Conservation (phyloP, 129 eudicot genomes). For the Artemisia tridentata region DNA sequence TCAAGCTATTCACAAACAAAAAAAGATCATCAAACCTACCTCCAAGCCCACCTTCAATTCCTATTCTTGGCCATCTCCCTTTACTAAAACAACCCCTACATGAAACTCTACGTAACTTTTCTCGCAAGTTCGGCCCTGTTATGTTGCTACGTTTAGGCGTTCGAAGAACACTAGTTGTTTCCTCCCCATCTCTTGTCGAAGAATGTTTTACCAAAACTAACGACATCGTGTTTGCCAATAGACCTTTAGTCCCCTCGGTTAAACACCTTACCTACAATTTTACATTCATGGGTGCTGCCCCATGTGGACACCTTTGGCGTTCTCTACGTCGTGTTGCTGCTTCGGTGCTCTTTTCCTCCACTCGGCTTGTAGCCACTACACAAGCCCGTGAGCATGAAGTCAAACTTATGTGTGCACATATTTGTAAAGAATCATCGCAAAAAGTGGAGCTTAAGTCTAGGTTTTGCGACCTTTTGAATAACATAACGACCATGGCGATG, state of each 20-base stretch:
- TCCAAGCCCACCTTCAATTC: no score
- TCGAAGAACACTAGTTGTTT: conserved; percentile 30
- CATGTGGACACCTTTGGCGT: conserved; percentile 29
- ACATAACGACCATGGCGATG: no score
- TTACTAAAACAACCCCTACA: conserved; percentile 4
- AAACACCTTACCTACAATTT: no score
- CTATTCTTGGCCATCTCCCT: no score
- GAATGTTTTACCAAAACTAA: conserved; percentile 47
- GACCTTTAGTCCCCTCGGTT: conserved; percentile 29
- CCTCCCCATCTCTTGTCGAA: conserved; percentile 39
- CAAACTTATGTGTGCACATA: conserved; percentile 3
- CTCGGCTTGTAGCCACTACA: background rate
- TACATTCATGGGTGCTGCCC: no score
- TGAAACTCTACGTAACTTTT: no score
- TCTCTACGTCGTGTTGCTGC: conserved; percentile 28
- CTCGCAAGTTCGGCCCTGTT: conserved; percentile 38
- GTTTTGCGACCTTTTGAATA: background rate
- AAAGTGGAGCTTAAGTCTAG: conserved; percentile 25
- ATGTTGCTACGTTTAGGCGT: background rate
- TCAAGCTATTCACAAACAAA: no score
- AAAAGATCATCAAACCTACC: no score
- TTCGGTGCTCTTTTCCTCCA: no score
- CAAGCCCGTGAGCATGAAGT: conserved; percentile 35
- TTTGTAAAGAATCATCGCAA: background rate
- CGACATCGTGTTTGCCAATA: conserved; percentile 42